Evolutionary conservation across 1,284 basidiomycete species (phyloP), one percentile per base, ranked within the genome.

Genomic region (Entoloma clypeatum): DNA sequence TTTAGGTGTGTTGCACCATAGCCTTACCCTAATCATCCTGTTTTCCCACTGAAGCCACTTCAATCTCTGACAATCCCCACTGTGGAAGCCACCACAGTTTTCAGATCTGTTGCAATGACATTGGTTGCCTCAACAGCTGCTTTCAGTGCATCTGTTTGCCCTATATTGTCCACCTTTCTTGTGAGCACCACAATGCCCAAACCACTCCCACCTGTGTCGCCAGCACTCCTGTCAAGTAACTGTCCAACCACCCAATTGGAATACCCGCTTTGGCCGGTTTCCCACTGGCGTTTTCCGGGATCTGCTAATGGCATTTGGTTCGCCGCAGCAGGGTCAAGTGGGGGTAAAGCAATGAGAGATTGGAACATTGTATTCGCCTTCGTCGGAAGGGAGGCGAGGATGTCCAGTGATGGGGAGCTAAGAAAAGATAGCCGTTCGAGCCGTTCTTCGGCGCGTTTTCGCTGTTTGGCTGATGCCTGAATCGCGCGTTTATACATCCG

Each of bases 261-360:
- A 56, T 87, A 87, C 5, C 82, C 83, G 0, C 69, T 69, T 57
- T 71, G 74, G 53, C 69, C 75, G 19, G 72, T 76, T 62, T 87
- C 85, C 84, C 84, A 87, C 21, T 70, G 69, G 7, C 81, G 72
- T 59, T 84, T 86, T 5, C 81, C 79, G 0, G 78, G 77, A 47
- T 81, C 79, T 2, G 61, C 51, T 16, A 68, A 51, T 10, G 61
- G 56, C 9, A 72, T 61, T 3, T 67, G 62, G 5, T 67, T 58
- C 9, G 69, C 57, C 3, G 63, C 58, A 1, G 70, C 61, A 8
- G 70, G 63, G 30, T 77, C 74, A 37, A 75, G 60, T 0, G 71
- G 62, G 0, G 81, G 77, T 1, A 86, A 67, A 0, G 72, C 58
- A 0, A 72, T 65, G 8, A 76, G 61, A 1, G 66, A 55, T 10